Base-by-base conservation (phyloP, 495 filamentous ascomycete species). In the Xylaria flabelliformis region DNA sequence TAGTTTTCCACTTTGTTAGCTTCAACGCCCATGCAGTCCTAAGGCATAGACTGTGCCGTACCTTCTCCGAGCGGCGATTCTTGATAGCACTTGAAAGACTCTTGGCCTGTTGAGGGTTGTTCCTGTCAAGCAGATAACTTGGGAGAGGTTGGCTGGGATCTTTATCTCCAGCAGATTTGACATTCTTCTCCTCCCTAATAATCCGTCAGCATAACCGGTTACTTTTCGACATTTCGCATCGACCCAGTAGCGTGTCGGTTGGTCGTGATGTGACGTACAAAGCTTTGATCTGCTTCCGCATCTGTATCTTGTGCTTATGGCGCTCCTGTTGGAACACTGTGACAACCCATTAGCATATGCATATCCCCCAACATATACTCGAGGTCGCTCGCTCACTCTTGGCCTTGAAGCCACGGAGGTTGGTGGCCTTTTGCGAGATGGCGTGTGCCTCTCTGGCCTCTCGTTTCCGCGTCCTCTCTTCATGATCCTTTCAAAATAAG, bases 241-340 rank as follows among this genome's bases (percentile, higher is more conserved):
- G 90, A 97, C 94, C 81, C 98, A 97, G 91, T 98, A 97, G 85
- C 97, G 93, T 77, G 91, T 36, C 26, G 26, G 26, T 36, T 4
- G 34, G 39, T 58, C 94, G 89, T 88, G 95, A 92, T 79, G 95
- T 92, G 70, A 64, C 69, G 24, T 53, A 69, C 64, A 73, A 26
- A 15, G 92, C 91, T 82, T 91, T 92, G 88, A 99, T 97, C 77
- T 90, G 86, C 89, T 99, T 98, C 83, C 93, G 92, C 93, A 99
- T 95, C 90, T 98, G 95, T 81, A 99, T 98, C 91, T 99, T 99
- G 85, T 98, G 93, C 77, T 92, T 89, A 83, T 94, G 93, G 51
- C 96, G 89, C 88, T 96, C 92, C 87, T 97, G 92, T 78, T 69
- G 67, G 67, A 69, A 69, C 67, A 69, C 67, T 69, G 55, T 17